These are phyloP conservation scores for Talaromyces albobiverticillius DNA, from an alignment of 2,329 filamentous ascomycete genomes.

Conservation along the genomic window DNA sequence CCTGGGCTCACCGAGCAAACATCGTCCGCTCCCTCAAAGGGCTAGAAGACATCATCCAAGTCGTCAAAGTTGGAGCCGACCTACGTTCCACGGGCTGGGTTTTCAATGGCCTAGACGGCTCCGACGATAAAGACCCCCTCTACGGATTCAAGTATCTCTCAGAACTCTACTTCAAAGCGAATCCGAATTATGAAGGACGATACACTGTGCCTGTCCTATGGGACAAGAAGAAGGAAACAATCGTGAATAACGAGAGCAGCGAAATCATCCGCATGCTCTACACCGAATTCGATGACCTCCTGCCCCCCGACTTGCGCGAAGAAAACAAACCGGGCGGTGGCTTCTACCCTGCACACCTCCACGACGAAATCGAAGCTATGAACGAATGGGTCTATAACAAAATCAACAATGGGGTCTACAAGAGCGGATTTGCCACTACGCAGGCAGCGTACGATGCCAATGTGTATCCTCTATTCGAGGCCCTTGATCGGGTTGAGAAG, in stretches of 20 bases:
- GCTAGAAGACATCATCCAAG: constrained; percentile 48
- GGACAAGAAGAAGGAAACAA: constrained; percentile 69
- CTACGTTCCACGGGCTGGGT: constrained; percentile 63
- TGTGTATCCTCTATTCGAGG: constrained; percentile 65
- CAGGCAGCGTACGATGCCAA: constrained; percentile 74
- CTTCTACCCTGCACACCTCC: constrained; percentile 64
- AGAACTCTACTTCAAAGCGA: constrained; percentile 70
- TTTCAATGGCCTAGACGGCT: constrained; percentile 64
- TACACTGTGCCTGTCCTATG: constrained; percentile 83
- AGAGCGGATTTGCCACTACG: constrained; percentile 71
- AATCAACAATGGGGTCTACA: constrained; percentile 56
- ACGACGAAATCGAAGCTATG: constrained; percentile 65
- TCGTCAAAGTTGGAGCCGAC: constrained; percentile 42
- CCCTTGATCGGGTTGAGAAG: constrained; percentile 69
- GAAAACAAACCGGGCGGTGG: constrained; percentile 50
- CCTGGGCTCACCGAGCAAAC: constrained; percentile 58
- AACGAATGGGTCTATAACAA: constrained; percentile 72
- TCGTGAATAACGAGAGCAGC: constrained; percentile 84
- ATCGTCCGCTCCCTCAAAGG: constrained; percentile 51
- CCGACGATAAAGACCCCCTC: constrained; percentile 62
- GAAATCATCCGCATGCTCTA: constrained; percentile 87
- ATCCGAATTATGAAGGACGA: constrained; percentile 66
- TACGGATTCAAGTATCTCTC: constrained; percentile 69
- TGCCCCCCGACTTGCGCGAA: constrained; percentile 59
- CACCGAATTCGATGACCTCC: constrained; percentile 67